phyloP scores from a whole-genome alignment of 2,329 filamentous ascomycete genomes.

The Cladobotryum protrusum region DNA sequence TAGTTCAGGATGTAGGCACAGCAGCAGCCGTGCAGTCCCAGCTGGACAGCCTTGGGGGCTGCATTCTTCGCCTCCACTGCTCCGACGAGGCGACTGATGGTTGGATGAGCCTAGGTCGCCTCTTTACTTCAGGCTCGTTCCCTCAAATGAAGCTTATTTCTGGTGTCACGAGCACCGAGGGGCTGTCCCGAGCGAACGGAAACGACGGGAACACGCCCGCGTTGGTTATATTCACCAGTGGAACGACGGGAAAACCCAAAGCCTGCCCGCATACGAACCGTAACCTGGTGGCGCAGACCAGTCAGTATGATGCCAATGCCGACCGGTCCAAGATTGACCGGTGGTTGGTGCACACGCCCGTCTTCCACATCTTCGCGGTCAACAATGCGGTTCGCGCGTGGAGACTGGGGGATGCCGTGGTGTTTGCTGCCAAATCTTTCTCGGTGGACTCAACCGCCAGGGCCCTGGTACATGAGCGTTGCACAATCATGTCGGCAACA shows the following conservation, averaged over 20 bases:
- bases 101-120: conserved; percentile 17
- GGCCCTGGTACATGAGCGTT: conserved; percentile 27
- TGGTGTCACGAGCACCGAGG: conserved; percentile 5
- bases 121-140: conserved; percentile 4
- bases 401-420: conserved; percentile 27
- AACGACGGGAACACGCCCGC: conserved; percentile 20
- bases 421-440: conserved; percentile 32
- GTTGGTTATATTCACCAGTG: conserved; percentile 43
- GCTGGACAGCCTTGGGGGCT: not conserved
- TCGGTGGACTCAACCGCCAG: conserved; percentile 26
- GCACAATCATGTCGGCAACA: conserved; percentile 35
- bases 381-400: conserved; percentile 34
- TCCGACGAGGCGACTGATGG: conserved; percentile 11
- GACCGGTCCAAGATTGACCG: conserved; percentile 22
- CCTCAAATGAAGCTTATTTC: not conserved
- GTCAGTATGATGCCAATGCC: conserved; percentile 30
- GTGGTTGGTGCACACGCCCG: conserved; percentile 34
- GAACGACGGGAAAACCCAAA: conserved; percentile 43
- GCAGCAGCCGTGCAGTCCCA: conserved; percentile 15
- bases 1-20: conserved; percentile 25
- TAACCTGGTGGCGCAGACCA: conserved; percentile 33
- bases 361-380: conserved; percentile 33
- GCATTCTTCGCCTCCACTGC: conserved; percentile 19
- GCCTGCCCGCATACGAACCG: conserved; percentile 36
- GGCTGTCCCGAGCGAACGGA: conserved; percentile 1